Base-by-base conservation (phyloP, 169 alveolate species). In the Cytauxzoon felis region DNA sequence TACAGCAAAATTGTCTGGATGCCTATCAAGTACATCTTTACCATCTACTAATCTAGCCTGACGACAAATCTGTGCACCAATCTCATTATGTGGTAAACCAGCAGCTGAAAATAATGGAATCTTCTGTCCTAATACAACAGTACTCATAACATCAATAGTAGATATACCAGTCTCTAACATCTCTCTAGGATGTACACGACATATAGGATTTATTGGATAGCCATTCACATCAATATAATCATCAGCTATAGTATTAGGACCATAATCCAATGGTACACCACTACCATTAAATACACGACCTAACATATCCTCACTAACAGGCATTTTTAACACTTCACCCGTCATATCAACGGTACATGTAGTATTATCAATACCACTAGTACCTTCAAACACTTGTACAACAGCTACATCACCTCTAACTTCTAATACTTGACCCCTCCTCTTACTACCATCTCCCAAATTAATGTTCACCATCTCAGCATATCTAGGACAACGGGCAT, bases 1-100 rank as follows among this genome's bases (percentile, higher is more conserved):
- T 23, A 98, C 96, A 43, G 99, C 98, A 82, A 97, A 97, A 89
- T 98, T 98, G 69, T 98, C 99, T 48, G 95, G 96, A 49, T 98
- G 92, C 69, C 95, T 98, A 84, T 97, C 99, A 57, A 88, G 67
- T 13, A 94, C 97, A 76, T 96, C 99, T 89, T 98, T 98, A 7
- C 98, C 97, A 76, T 93, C 96, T 21, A 98, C 99, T 56, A 98
- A 76, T 23, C 97, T 88, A 29, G 99, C 99, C 79, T 98, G 99
- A 41, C 99, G 88, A 81, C 99, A 96, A 69, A 98, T 96, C 84
- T 98, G 98, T 19, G 99, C 99, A 42, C 99, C 99, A 47, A 98
- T 97, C 84, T 98, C 99, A 87, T 97, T 98, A 87, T 98, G 99
- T 27, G 99, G 99, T 18, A 98, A 92, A 69, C 99, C 99, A n/a